A percentile compares a stretch with the other conserved stretches of the same genome.
phyloP scores from a whole-genome alignment of 2,329 filamentous ascomycete genomes.

The Blastomyces gilchristii region DNA sequence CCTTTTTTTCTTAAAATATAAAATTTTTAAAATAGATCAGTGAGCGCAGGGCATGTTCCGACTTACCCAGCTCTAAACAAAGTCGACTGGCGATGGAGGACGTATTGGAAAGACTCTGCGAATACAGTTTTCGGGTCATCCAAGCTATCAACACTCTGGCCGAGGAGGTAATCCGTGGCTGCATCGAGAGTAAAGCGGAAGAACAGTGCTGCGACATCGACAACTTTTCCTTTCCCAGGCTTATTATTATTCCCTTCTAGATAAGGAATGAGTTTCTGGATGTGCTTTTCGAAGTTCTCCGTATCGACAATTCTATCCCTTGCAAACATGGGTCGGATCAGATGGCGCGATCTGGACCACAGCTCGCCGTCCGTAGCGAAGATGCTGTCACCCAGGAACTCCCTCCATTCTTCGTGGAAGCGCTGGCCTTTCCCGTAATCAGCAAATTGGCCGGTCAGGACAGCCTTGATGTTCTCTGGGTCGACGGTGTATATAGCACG shows the following conservation, averaged over 20 bases:
- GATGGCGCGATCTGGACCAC: slow-evolving; percentile 74
- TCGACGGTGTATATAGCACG: slow-evolving; percentile 69
- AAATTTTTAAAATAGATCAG: not conserved
- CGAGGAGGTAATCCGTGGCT: slow-evolving; percentile 76
- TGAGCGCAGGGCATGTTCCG: not conserved
- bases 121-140: slow-evolving; percentile 57
- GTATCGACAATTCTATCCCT: slow-evolving; percentile 76
- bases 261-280: slow-evolving; percentile 59
- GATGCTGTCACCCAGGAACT: slow-evolving; percentile 76
- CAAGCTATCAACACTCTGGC: slow-evolving; percentile 56
- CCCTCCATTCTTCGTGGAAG: slow-evolving; percentile 66
- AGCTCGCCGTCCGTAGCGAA: slow-evolving; percentile 68
- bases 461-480: slow-evolving; percentile 81
- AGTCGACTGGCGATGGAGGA: slow-evolving; percentile 63
- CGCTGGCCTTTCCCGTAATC: slow-evolving; percentile 70
- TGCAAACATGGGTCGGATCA: slow-evolving; percentile 80
- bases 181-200: slow-evolving; percentile 77
- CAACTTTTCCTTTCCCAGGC: slow-evolving; percentile 29
- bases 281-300: slow-evolving; percentile 70
- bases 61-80: slow-evolving; percentile 52
- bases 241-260: slow-evolving; percentile 43
- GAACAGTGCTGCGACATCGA: slow-evolving; percentile 68
- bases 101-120: slow-evolving; percentile 69
- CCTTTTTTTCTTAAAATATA: no score
- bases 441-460: slow-evolving; percentile 75